These are phyloP conservation scores for Penicillium desertorum DNA, from an alignment of 495 filamentous ascomycete species.

Conservation along the genomic window DNA sequence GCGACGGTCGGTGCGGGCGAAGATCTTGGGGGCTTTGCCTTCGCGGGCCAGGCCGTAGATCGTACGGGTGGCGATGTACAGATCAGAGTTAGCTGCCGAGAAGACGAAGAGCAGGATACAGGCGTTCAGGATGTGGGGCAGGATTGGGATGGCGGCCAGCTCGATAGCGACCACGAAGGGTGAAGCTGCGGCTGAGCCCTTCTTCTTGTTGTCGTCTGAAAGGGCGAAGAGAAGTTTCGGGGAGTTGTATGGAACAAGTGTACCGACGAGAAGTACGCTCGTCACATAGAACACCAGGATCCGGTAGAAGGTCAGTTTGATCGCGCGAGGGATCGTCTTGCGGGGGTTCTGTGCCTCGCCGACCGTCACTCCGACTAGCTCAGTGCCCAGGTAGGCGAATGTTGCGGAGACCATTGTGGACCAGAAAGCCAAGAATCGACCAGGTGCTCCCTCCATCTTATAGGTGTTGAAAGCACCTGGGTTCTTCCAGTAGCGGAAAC, in stretches of 20 bases:
- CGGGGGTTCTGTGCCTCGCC: constrained; percentile 75
- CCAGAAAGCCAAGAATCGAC: constrained; percentile 75
- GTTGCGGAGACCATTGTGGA: constrained; percentile 73
- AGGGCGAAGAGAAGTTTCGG: constrained; percentile 53
- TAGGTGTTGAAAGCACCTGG: constrained; percentile 58
- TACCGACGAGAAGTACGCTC: constrained; percentile 53
- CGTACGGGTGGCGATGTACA: constrained; percentile 80
- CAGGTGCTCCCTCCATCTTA: constrained; percentile 41
- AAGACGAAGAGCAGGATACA: constrained; percentile 78
- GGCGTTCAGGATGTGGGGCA: constrained; percentile 60
- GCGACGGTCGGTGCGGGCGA: constrained; percentile 66
- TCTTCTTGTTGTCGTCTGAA: constrained; percentile 21
- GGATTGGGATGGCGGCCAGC: constrained; percentile 37
- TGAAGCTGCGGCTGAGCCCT: constrained; percentile 52
- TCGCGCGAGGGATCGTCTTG: constrained; percentile 73
- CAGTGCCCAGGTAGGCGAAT: constrained; percentile 83
- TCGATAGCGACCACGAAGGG: constrained; percentile 64
- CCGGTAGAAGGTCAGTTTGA: constrained; percentile 79
- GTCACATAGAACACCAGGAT: constrained; percentile 78
- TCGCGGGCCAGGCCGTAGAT: constrained; percentile 77
- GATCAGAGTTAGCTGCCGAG: constrained; percentile 69
- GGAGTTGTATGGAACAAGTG: constrained; percentile 57
- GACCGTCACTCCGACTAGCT: constrained; percentile 71
- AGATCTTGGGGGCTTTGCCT: constrained; percentile 69
- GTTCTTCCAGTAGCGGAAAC: constrained; percentile 76